phyloP scores from a whole-genome alignment of 2,329 filamentous ascomycete genomes.

The Endocalyx cinctus region DNA sequence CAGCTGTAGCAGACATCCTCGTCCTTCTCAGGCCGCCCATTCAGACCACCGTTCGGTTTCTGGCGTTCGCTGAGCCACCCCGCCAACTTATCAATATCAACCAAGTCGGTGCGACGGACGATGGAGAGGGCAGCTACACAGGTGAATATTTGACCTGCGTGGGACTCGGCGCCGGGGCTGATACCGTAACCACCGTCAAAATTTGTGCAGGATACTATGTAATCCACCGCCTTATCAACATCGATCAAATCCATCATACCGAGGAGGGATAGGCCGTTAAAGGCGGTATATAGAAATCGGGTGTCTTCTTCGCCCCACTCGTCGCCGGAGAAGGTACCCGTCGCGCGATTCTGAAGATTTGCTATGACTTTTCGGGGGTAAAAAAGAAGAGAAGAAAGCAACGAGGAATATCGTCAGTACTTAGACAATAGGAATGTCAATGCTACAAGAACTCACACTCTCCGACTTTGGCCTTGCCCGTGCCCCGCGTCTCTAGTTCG shows the following conservation, averaged over 20 bases:
- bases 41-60: slow-evolving; percentile 79
- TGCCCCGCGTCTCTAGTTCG: slow-evolving; percentile 68
- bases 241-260: slow-evolving; percentile 69
- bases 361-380: slow-evolving; percentile 61
- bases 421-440: no score
- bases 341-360: slow-evolving; percentile 70
- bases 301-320: slow-evolving; percentile 97
- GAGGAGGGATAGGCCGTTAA: slow-evolving; percentile 86
- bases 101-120: slow-evolving; percentile 72
- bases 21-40: slow-evolving; percentile 89
- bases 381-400: no score
- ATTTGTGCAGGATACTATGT: slow-evolving; percentile 81
- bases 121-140: slow-evolving; percentile 86
- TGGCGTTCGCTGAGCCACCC: slow-evolving; percentile 94
- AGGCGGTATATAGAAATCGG: slow-evolving; percentile 83
- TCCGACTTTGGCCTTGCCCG: slow-evolving; percentile 68
- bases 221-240: slow-evolving; percentile 71
- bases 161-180: slow-evolving; percentile 84
- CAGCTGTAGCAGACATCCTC: slow-evolving; percentile 99
- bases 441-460: slow-evolving; percentile 77
- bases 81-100: slow-evolving; percentile 77
- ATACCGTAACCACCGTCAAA: slow-evolving; percentile 94
- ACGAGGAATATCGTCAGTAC: no score
- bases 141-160: slow-evolving; percentile 93
- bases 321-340: slow-evolving; percentile 87